Base-by-base conservation (phyloP, 1,284 basidiomycete genomes). In the Sporisorium exsertum region DNA sequence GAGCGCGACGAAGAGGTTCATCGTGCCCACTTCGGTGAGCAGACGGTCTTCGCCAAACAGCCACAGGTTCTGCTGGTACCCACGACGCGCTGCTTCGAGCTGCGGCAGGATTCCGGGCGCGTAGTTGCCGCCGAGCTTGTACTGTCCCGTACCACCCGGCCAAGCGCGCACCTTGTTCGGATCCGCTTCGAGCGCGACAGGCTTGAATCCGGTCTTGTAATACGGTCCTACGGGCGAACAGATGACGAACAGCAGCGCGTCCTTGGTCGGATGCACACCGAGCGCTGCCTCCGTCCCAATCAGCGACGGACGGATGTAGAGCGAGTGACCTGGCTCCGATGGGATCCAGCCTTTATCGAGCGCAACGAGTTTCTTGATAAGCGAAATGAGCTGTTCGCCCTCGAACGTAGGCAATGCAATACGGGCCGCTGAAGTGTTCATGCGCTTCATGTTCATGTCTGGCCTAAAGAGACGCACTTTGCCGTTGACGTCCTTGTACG, bases 31-130 rank as follows among this genome's bases (percentile, higher is more conserved):
- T 56, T 83, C 73, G 73, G 47, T 87, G 85, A 68, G 88, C 83
- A 50, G 88, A 49, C 79, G 71, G n/a, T 82, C 65, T 15, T 75
- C 64, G 22, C 81, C 78, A 71, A 94, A 91, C 42, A 98, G 88
- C 95, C 96, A 98, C 8, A 99, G 89, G 86, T 97, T 97, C 86
- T 99, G 97, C 43, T 91, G 91, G 86, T 97, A 98, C 15, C 96
- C 96, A 67, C 90, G 87, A 54, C 90, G 87, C 0, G 92, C 92
- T n/a, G 94, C 96, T 67, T 90, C 87, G 80, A 92, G 91, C 85
- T 97, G 95, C 3, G 95, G 93, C 58, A 77, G 64, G 47, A 84
- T 79, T 16, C 82, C 79, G 0, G 81, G 83, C 6, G 81, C 84
- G 55, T 85, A 85, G 77, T 85, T 85, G 16, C 74, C 79, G 16